These are phyloP conservation scores for Gastrolobium bilobum DNA, from an alignment of 306 rosid genomes.

Conservation along the genomic window DNA sequence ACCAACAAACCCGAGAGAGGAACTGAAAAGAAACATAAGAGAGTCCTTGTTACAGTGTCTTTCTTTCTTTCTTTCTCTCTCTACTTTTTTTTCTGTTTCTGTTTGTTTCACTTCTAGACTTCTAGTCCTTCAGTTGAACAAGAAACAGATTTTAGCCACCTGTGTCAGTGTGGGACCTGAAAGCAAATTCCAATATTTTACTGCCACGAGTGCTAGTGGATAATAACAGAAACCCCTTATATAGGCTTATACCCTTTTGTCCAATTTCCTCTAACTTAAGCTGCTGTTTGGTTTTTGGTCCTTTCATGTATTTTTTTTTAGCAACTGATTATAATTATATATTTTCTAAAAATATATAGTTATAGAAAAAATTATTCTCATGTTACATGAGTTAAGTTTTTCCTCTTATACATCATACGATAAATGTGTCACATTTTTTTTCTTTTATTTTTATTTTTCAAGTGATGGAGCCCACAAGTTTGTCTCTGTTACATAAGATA, in stretches of 20 bases:
- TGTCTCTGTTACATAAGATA: no score
- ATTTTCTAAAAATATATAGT: no score
- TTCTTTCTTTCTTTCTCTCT: not conserved
- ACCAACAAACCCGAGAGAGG: not conserved
- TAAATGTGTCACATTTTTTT: no score
- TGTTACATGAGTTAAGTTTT: no score
- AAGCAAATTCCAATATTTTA: constrained; percentile 41
- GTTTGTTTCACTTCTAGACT: not conserved
- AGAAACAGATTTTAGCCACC: constrained; percentile 55
- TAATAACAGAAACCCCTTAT: not conserved
- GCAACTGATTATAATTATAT: no score
- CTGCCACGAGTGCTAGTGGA: constrained; percentile 44
- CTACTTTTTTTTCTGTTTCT: not conserved
- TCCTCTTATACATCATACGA: no score
- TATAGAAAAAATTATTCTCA: no score
- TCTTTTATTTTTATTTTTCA: no score
- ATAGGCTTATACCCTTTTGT: not conserved
- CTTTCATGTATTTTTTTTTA: no score
- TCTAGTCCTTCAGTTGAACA: constrained; percentile 24
- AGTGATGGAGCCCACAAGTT: no score
- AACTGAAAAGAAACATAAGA: not conserved
- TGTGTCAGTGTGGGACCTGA: constrained; percentile 53
- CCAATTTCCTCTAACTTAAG: not conserved
- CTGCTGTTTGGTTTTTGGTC: not conserved
- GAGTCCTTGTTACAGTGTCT: not conserved